phyloP scores from a whole-genome alignment of 2,329 filamentous ascomycete species.

The Didymella glomerata region DNA sequence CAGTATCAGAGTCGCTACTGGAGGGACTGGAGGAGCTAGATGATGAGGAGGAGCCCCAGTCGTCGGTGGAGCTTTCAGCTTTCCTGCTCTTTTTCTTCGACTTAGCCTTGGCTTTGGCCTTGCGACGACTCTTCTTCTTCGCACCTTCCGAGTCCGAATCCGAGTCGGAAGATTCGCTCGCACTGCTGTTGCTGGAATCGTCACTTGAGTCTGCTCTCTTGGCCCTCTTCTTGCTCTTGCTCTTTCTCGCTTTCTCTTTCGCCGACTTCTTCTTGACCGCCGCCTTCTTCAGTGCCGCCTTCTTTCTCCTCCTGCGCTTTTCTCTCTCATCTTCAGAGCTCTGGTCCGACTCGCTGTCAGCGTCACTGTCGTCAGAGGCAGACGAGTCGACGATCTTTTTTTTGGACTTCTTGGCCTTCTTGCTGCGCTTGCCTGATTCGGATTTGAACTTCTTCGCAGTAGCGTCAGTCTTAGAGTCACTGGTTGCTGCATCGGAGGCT shows the following conservation, averaged over 20 bases:
- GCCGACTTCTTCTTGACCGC: conserved; percentile 30
- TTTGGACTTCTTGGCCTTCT: conserved; percentile 31
- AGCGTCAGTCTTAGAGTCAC: conserved; percentile 7
- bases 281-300: conserved; percentile 21
- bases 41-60: conserved; percentile 21
- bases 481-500: conserved; percentile 7
- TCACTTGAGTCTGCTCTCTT: conserved; percentile 33
- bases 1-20: conserved; percentile 27
- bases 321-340: conserved; percentile 34
- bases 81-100: conserved; percentile 38
- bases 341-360: conserved; percentile 31
- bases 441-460: background rate
- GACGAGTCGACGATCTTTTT: conserved; percentile 25
- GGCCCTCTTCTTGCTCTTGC: conserved; percentile 22
- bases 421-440: conserved; percentile 23
- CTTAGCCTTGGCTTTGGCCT: conserved; percentile 34
- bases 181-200: conserved; percentile 27
- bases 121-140: conserved; percentile 27
- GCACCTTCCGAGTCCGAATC: conserved; percentile 24
- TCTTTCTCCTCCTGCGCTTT: conserved; percentile 34
- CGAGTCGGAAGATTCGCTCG: conserved; percentile 27
- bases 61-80: conserved; percentile 28
- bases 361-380: conserved; percentile 39
- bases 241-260: conserved; percentile 31
- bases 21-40: conserved; percentile 23